Percentiles rank a stretch among this genome's conserved stretches.
Evolutionary conservation across 495 filamentous ascomycete species (phyloP).

Genomic region (Lasiosphaeris hirsuta): DNA sequence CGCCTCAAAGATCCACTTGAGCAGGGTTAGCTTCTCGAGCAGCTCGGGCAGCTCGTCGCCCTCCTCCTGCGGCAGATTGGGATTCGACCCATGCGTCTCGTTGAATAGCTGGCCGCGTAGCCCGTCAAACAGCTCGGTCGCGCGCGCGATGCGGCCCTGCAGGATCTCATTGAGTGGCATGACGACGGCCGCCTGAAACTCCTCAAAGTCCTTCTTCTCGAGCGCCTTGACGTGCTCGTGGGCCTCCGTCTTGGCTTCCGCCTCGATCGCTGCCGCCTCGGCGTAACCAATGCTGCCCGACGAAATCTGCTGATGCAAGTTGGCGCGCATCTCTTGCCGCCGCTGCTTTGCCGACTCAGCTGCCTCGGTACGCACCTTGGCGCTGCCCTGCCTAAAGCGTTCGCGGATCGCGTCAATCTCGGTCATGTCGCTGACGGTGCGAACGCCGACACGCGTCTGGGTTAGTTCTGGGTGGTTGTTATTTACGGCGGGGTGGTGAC

Average conservation of each 20-base stretch:
- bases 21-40: conserved; percentile 84
- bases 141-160: conserved; percentile 57
- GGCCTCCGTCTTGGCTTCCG: conserved; percentile 62
- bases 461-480: conserved; percentile 90
- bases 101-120: conserved; percentile 68
- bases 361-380: conserved; percentile 43
- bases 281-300: conserved; percentile 73
- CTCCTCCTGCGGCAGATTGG: conserved; percentile 85
- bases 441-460: conserved; percentile 68
- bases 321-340: conserved; percentile 44
- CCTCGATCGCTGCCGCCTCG: conserved; percentile 69
- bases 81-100: conserved; percentile 66
- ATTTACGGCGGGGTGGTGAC: conserved; percentile 91
- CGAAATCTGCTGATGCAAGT: conserved; percentile 71
- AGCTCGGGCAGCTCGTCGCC: conserved; percentile 94
- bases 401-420: conserved; percentile 68
- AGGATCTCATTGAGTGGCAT: conserved; percentile 74
- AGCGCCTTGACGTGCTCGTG: conserved; percentile 60
- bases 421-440: conserved; percentile 69
- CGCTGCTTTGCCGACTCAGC: conserved; percentile 40
- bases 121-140: conserved; percentile 65
- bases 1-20: conserved; percentile 97
- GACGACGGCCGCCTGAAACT: conserved; percentile 70
- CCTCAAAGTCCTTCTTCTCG: conserved; percentile 69
- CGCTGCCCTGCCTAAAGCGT: conserved; percentile 47